Evolutionary conservation across 306 rosid genomes (phyloP).

Genomic region (Coriaria nepalensis): DNA sequence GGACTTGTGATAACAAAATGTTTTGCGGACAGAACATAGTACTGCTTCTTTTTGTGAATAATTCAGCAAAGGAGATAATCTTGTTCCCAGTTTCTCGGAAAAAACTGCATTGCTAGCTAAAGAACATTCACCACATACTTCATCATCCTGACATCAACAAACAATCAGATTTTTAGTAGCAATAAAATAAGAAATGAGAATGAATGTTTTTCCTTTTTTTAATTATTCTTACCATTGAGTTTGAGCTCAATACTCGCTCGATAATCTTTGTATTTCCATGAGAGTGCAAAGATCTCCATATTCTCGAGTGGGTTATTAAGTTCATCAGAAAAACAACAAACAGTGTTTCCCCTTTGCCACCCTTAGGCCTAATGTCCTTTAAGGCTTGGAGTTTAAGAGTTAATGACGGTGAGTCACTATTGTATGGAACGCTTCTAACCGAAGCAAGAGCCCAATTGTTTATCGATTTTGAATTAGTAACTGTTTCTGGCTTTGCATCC

Average conservation of each 20-base stretch:
- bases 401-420: conserved; percentile 3
- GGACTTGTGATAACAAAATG: conserved; percentile 18
- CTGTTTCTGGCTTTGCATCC: conserved; percentile 26
- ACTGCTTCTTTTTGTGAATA: conserved; percentile 36
- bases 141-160: conserved; percentile 21
- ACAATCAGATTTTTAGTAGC: too few species aligned
- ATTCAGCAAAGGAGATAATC: conserved; percentile 20
- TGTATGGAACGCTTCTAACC: conserved; percentile 14
- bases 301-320: conserved; percentile 29
- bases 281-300: conserved; percentile 50
- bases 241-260: conserved; percentile 16
- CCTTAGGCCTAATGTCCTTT: conserved; percentile 13
- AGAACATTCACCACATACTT: conserved; percentile 23
- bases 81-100: conserved; percentile 10
- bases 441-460: conserved; percentile 24
- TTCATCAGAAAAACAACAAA: conserved; percentile 38
- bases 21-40: conserved; percentile 30
- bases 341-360: conserved; percentile 12
- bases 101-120: conserved; percentile 2
- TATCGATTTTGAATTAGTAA: conserved; percentile 24
- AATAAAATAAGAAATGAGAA: conserved; percentile 2
- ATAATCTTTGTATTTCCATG: conserved; percentile 14
- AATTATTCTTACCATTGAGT: conserved; percentile 32
- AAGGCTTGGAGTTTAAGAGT: conserved; percentile 25
- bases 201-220: too few species aligned